These are phyloP conservation scores for Aspergillus olivimuriae DNA, from an alignment of 495 filamentous ascomycete species.

Conservation along the genomic window DNA sequence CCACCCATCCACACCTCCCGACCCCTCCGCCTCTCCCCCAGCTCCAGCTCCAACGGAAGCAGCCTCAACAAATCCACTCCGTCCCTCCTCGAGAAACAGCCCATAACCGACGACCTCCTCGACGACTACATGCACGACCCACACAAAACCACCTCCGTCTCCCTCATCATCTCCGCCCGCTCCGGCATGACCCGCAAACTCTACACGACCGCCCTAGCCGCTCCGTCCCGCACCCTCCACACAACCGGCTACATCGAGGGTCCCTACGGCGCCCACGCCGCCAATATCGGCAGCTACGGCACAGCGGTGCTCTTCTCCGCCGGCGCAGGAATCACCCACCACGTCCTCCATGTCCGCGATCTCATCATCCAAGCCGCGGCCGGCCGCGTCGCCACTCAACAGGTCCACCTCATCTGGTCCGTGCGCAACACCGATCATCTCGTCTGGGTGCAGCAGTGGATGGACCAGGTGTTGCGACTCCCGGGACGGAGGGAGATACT, in stretches of 20 bases:
- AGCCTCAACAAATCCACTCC: no score
- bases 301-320: slow-evolving; percentile 82
- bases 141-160: slow-evolving; percentile 51
- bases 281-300: slow-evolving; percentile 68
- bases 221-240: slow-evolving; percentile 52
- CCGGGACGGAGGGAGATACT: slow-evolving; percentile 76
- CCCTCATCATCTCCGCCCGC: slow-evolving; percentile 70
- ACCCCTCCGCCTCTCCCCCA: slow-evolving; percentile 7
- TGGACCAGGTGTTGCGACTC: slow-evolving; percentile 88
- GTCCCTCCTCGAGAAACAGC: slow-evolving; percentile 37
- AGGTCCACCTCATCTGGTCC: slow-evolving; percentile 82
- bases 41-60: slow-evolving; percentile 8
- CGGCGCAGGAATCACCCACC: slow-evolving; percentile 85
- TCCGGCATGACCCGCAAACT: slow-evolving; percentile 78
- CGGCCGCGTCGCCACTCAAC: slow-evolving; percentile 66
- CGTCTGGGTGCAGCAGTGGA: slow-evolving; percentile 90
- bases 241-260: slow-evolving; percentile 69
- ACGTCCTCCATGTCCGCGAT: slow-evolving; percentile 70
- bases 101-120: slow-evolving; percentile 18
- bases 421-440: slow-evolving; percentile 84
- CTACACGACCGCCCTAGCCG: slow-evolving; percentile 58
- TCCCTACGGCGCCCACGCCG: slow-evolving; percentile 67
- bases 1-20: neutral
- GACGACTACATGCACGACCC: slow-evolving; percentile 16
- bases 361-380: slow-evolving; percentile 63